phyloP scores from a whole-genome alignment of 2,329 filamentous ascomycete genomes.

The Fusarium chaquense region DNA sequence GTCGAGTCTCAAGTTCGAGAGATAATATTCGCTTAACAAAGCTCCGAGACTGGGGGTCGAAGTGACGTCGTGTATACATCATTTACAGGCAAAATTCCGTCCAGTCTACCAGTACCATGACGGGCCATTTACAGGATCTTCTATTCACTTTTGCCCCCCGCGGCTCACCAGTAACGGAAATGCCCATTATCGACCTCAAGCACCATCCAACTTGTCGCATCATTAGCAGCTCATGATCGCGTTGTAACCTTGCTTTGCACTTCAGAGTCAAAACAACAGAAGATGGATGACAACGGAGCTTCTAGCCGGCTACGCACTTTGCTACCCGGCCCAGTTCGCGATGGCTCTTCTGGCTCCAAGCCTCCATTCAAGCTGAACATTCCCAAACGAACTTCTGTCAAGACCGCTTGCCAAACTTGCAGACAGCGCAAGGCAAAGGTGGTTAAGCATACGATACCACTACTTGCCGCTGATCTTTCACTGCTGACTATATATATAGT shows the following conservation, averaged over 20 bases:
- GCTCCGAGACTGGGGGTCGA: neutral
- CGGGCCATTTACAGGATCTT: neutral
- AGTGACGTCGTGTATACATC: conserved; percentile 33
- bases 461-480: no score
- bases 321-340: conserved; percentile 18
- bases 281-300: conserved; percentile 12
- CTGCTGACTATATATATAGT: no score
- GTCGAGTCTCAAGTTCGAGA: neutral
- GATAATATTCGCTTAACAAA: conserved; percentile 6
- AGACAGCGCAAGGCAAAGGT: conserved; percentile 37
- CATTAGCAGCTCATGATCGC: conserved; percentile 8
- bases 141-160: neutral
- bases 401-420: conserved; percentile 31
- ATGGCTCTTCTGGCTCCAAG: neutral
- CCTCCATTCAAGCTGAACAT: conserved; percentile 20
- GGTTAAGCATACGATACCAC: neutral
- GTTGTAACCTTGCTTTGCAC: neutral
- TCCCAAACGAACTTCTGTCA: conserved; percentile 28
- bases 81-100: conserved; percentile 16
- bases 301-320: conserved; percentile 13
- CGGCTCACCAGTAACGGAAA: neutral
- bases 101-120: conserved; percentile 3
- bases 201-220: neutral
- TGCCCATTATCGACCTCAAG: neutral
- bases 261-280: neutral